These are phyloP conservation scores for Scenedesmus sp. DNA, from an alignment of 163 green algal species.

Conservation along the genomic window DNA sequence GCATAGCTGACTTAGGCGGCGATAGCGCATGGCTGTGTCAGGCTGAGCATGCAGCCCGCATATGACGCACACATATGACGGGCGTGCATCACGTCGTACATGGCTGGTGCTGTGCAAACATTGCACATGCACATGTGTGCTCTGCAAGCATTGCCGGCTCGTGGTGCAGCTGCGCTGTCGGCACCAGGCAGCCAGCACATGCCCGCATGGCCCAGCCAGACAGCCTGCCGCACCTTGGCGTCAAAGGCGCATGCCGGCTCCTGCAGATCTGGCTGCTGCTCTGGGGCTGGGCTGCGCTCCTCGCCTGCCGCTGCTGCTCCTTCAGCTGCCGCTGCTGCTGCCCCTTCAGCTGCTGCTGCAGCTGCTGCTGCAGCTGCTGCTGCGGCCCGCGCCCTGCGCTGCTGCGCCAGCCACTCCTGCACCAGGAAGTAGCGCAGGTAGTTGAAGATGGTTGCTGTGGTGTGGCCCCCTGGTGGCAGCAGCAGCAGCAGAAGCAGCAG, in stretches of 20 bases:
- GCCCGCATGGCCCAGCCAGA: neutral
- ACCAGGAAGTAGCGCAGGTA: slow-evolving; percentile 79
- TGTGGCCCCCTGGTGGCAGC: slow-evolving; percentile 71
- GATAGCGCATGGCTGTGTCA: neutral
- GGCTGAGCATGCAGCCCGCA: neutral
- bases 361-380: neutral
- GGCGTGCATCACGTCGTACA: neutral
- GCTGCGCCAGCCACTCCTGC: slow-evolving; percentile 79
- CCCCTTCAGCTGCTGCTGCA: neutral
- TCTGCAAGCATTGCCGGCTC: neutral
- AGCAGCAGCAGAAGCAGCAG: neutral
- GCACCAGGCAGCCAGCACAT: neutral
- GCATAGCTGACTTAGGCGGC: neutral
- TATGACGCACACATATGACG: neutral
- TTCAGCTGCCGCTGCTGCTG: neutral
- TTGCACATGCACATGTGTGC: neutral
- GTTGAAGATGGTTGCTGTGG: slow-evolving; percentile 53
- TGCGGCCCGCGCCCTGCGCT: neutral
- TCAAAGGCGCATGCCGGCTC: neutral
- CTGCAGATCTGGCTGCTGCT: neutral
- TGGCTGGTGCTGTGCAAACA: neutral
- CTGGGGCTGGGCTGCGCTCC: neutral
- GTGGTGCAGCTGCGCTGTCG: neutral
- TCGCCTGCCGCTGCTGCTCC: neutral
- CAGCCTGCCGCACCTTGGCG: neutral